Evolutionary conservation across 805 yeast genomes (phyloP), one percentile per base, ranked within the genome.

Genomic region (Zygosaccharomyces gambellarensis): DNA sequence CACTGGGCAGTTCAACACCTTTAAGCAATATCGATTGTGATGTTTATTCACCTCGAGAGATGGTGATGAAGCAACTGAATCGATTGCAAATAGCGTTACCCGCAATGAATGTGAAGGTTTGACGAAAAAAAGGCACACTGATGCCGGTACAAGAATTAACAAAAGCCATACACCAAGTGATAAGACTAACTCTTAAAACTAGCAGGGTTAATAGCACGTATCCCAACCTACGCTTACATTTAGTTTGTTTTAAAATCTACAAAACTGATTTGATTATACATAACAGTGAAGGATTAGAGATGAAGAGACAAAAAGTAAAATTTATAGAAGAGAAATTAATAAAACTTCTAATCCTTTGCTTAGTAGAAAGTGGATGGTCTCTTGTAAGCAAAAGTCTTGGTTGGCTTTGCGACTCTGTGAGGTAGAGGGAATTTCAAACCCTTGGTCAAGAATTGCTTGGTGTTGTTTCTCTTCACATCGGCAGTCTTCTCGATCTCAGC

Each of bases 361-460:
- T 90, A 92, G 87, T 92, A 92, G 88, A 83, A 90, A 74, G 99
- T 94, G 70, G 96, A 75, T 76, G 98, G 98, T 78, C 95, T 86
- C 80, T 84, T 84, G 79, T 88, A 79, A 76, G 92, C 81, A 82
- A 79, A 94, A 75, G 89, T 76, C 77, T 84, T 80, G 81, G 82
- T 79, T 72, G 95, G 77, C 82, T 90, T 90, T 78, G 81, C 86
- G 75, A 90, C 82, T 82, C 98, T 92, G 96, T 94, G 99, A 71
- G 99, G 98, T 75, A 94, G 86, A 81, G 99, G 99, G 97, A 94
- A 94, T 80, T 89, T 88, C 80, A 94, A 86, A 79, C 83, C 95
- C 81, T 87, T 86, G 73, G 90, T 70, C 73, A 90, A 82, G 83
- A 86, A 90, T 84, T 94, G 99, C 82, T 83, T 90, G 77, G 90